Evolutionary conservation across 208 protist species (phyloP).

Genomic region (Trypanosoma conorhini): DNA sequence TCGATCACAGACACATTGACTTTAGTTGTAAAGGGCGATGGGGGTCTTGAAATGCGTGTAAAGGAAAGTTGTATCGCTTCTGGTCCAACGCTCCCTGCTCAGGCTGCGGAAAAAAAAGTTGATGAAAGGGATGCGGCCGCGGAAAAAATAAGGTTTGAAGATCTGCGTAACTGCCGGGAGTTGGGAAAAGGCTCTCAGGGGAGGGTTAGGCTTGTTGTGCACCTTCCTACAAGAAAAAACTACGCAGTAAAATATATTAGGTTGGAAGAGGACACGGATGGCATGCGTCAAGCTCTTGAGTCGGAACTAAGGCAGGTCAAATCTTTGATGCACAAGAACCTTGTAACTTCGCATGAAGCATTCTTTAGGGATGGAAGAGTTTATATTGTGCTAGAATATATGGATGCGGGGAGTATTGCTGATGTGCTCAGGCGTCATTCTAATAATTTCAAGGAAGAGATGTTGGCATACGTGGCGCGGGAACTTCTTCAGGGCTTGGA

Average conservation of each 20-base stretch:
- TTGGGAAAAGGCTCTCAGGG: constrained; percentile 89
- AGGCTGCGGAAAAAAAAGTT: constrained; percentile 16
- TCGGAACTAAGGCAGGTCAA: constrained; percentile 82
- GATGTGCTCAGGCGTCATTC: constrained; percentile 79
- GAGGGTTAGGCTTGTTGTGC: constrained; percentile 81
- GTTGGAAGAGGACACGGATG: constrained; percentile 72
- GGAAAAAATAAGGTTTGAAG: constrained; percentile 88
- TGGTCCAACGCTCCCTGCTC: constrained; percentile 23
- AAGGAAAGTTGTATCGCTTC: constrained; percentile 82
- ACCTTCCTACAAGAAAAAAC: constrained; percentile 66
- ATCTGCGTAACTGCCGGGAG: constrained; percentile 74
- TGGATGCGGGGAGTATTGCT: constrained; percentile 88
- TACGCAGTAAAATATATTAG: constrained; percentile 90
- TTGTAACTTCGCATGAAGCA: constrained; percentile 90
- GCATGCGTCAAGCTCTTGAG: constrained; percentile 64
- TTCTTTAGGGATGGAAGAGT: constrained; percentile 88
- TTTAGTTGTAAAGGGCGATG: constrained; percentile 86
- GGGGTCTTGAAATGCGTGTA: constrained; percentile 84
- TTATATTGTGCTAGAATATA: constrained; percentile 91
- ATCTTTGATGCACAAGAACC: constrained; percentile 84
- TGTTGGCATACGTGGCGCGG: constrained; percentile 82
- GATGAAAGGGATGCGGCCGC: constrained; percentile 42
- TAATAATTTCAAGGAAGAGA: constrained; percentile 68
- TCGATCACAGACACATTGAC: constrained; percentile 92
- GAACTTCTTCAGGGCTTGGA: constrained; percentile 85